Base-by-base conservation (phyloP, 148 eudicot genomes). In the Euryodendron excelsum region DNA sequence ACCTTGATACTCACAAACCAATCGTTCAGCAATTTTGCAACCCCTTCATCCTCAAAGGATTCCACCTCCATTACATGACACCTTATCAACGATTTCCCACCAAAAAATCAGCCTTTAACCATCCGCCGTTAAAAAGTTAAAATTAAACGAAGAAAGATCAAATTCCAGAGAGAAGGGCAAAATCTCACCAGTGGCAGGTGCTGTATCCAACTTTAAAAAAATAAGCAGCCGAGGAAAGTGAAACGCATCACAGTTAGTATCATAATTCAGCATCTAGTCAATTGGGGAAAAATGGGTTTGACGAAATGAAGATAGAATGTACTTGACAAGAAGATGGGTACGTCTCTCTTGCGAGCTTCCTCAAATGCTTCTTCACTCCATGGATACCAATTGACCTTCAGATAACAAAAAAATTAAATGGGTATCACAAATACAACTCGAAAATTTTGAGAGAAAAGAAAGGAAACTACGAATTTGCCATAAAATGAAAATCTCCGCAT, bases 11-110 rank as follows among this genome's bases (percentile, higher is more conserved):
- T 96, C 68, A 96, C 88, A 85, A 93, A 96, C 93, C 91, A 88
- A 76, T 93, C 98, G 82, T 93, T 96, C 21, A 96, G 93, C 85
- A 96, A 72, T 83, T 91, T 96, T 0, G 98, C 96, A 76, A 93
- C 92, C 70, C 80, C 94, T 79, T 96, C 96, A 79, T 88, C 80
- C 88, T 96, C 99, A 79, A 96, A 96, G 41, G 99, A 96, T 85
- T 96, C 99, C 78, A 90, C 98, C 81, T 96, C 99, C 99, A 96
- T 96, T n/a, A 96, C 99, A 87, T 96, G 99, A 82, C 99, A 96
- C 99, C 99, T 96, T 63, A 77, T 50, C 81, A 84, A 39, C 47
- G 44, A 48, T 56, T 56, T 36, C 56, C 75, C 74, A 11, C 47
- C 25, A 61, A 47, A 28, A 65, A 27, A 69, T 41, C 20, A 81